These are phyloP conservation scores for Cryptosporidium felis DNA, from an alignment of 169 alveolate species.

Conservation along the genomic window DNA sequence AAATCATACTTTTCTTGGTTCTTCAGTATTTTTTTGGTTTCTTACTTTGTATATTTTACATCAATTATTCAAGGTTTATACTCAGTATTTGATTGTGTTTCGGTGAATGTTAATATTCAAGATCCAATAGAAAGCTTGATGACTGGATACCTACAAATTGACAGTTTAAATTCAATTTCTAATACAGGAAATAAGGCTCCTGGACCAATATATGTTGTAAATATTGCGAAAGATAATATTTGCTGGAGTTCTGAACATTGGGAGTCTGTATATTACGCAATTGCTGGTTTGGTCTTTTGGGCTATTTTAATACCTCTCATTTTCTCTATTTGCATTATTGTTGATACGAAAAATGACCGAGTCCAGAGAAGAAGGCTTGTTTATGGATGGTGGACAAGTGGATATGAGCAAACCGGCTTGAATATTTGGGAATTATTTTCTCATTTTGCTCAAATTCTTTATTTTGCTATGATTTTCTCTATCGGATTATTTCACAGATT, in stretches of 20 bases:
- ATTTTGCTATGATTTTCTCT: not conserved
- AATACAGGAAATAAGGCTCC: not conserved
- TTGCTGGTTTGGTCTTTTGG: constrained; percentile 1
- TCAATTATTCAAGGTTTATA: not conserved
- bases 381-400: constrained; percentile 70
- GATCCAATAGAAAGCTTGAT: not conserved
- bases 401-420: constrained; percentile 32
- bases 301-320: constrained; percentile 31
- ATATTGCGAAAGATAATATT: constrained; percentile 51
- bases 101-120: not conserved
- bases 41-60: constrained; percentile 26
- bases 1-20: constrained; percentile 55
- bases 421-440: constrained; percentile 46
- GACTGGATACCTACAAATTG: not conserved
- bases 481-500: not conserved
- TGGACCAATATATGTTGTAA: constrained; percentile 9
- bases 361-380: constrained; percentile 53
- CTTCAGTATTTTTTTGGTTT: constrained; percentile 43
- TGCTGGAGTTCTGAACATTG: constrained; percentile 44
- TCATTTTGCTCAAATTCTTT: constrained; percentile 15
- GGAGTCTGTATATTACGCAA: not conserved
- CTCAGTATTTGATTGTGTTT: constrained; percentile 8
- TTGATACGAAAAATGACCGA: constrained; percentile 31
- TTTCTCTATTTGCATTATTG: not conserved
- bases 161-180: not conserved